Base-by-base conservation (phyloP, 495 filamentous ascomycete species). In the Trichoderma asperelloides region DNA sequence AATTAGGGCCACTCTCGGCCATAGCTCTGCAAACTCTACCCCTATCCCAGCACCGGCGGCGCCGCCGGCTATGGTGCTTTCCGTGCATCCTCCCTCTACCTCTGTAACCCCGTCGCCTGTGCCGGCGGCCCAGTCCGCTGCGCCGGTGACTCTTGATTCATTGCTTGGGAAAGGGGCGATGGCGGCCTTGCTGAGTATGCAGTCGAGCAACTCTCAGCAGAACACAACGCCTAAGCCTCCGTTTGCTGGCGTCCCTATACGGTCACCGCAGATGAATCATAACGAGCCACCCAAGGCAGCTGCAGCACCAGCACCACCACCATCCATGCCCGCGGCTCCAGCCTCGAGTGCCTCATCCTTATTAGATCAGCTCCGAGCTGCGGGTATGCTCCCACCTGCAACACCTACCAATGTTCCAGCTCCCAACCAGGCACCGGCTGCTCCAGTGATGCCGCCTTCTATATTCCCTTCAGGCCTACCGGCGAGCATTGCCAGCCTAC, bases 101-200 rank as follows among this genome's bases (percentile, higher is more conserved):
- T 65, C 64, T 30, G 64, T 49, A 51, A 49, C 40, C 27, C 64
- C 64, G 41, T 37, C 74, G 65, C 69, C 77, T 66, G 73, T 79
- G 66, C 73, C 76, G 67, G 62, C 68, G 43, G 72, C 72, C 25
- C 55, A 60, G 63, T 70, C 71, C 57, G 71, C 71, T 39, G 76
- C 71, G 47, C 68, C 43, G 72, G 72, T 82, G 65, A 78, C 83
- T 30, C 65, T 87, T 70, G 82, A 81, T 72, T 76, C 79, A 37
- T 69, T 87, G 63, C 77, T 86, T 49, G 84, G 83, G 43, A 74
- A 82, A 68, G 82, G 81, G 68, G 78, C 83, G 68, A 72, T 86
- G 60, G 82, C 83, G 69, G 70, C 82, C 43, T 70, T 84, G 62
- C 75, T 83, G 70, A 76, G 77, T 70, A 74, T 74, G 67, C 78